Conservation (phyloP, 768 basidiomycete species). For the Boletus rubescentipes region DNA sequence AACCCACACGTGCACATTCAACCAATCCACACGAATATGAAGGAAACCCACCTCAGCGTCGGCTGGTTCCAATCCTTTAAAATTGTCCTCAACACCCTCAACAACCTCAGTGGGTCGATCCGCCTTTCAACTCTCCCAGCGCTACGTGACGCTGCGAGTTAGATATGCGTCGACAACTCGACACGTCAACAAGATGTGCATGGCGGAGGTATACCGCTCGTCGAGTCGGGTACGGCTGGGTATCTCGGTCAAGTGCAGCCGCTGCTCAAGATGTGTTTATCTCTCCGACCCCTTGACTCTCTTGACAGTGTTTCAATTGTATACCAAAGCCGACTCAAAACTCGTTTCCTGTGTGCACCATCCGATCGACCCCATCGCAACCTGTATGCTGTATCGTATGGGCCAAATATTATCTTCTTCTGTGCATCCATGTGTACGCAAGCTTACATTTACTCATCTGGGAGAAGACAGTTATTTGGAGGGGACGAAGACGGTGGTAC, state of each 20-base stretch:
- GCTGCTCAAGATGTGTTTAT: conserved; percentile 65
- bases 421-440: conserved; percentile 49
- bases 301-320: conserved; percentile 85
- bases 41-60: conserved; percentile 86
- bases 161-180: conserved; percentile 95
- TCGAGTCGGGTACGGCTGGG: conserved; percentile 96
- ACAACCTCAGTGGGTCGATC: conserved; percentile 77
- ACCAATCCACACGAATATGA: conserved; percentile 96
- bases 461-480: conserved; percentile 86
- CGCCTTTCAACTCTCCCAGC: neutral
- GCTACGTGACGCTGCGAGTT: neutral
- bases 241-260: conserved; percentile 98
- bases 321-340: conserved; percentile 91
- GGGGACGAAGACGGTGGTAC: conserved; percentile 81
- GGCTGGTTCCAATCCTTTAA: conserved; percentile 90
- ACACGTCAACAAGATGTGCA: conserved; percentile 97
- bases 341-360: too few relatives aligned
- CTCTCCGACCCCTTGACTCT: neutral
- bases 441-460: neutral
- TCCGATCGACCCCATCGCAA: conserved; percentile 99
- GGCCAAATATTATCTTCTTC: conserved; percentile 95
- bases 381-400: conserved; percentile 98
- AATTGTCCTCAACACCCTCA: conserved; percentile 92
- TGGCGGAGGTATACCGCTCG: conserved; percentile 89
- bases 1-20: too few relatives aligned